phyloP scores from a whole-genome alignment of 169 alveolate species.

The Plasmodium knowlesi region DNA sequence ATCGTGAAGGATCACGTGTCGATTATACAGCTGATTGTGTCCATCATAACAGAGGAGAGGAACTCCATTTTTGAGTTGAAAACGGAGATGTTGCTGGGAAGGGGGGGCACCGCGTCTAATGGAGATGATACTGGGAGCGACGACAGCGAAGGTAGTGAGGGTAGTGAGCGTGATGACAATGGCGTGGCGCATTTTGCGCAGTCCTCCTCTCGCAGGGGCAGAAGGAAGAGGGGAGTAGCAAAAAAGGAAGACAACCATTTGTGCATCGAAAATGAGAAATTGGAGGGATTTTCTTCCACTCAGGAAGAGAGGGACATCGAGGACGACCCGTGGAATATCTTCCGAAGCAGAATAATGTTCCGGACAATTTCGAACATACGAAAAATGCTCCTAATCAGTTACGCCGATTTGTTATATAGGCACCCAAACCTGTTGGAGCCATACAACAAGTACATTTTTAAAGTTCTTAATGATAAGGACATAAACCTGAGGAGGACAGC shows the following conservation, averaged over 20 bases:
- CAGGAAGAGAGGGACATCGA: neutral
- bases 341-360: constrained; percentile 12
- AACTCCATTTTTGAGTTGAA: constrained; percentile 19
- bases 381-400: constrained; percentile 82
- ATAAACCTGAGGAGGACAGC: constrained; percentile 82
- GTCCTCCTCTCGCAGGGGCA: neutral
- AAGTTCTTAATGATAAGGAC: constrained; percentile 78
- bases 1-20: constrained; percentile 10
- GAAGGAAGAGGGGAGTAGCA: neutral
- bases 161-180: neutral
- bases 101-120: neutral
- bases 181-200: neutral
- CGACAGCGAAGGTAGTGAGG: neutral
- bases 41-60: constrained; percentile 39
- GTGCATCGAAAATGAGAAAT: neutral
- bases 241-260: neutral
- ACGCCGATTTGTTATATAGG: constrained; percentile 84
- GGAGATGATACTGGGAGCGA: neutral
- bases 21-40: constrained; percentile 45
- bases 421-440: constrained; percentile 88
- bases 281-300: neutral
- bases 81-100: neutral
- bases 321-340: neutral
- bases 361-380: constrained; percentile 64
- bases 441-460: constrained; percentile 78